Percentiles rank a stretch among this genome's conserved stretches.
These are phyloP conservation scores for Phlegmacium glaucopus DNA, from an alignment of 768 basidiomycete genomes.

Conservation along the genomic window DNA sequence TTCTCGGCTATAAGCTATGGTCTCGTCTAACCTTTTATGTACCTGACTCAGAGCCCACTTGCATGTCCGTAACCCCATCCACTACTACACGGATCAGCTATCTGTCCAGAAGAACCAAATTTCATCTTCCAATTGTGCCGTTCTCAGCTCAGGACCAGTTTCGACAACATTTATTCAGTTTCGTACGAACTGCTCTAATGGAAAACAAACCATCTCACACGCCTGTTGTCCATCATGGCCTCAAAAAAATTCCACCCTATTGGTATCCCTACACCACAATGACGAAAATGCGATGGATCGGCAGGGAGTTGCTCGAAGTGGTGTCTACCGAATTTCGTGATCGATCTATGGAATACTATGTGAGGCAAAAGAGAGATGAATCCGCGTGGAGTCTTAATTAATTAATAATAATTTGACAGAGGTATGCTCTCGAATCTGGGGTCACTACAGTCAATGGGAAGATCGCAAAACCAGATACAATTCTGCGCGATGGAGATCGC, in stretches of 20 bases:
- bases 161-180: conserved; percentile 48
- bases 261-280: conserved; percentile 94
- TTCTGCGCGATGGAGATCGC: conserved; percentile 83
- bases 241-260: conserved; percentile 83
- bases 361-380: conserved; percentile 34
- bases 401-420: conserved; percentile 27
- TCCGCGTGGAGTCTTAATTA: too few species aligned
- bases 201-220: conserved; percentile 29
- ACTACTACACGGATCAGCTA: conserved; percentile 19
- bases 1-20: too few species aligned
- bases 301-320: conserved; percentile 84
- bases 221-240: conserved; percentile 32
- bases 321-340: conserved; percentile 94
- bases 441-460: conserved; percentile 96
- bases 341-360: conserved; percentile 94
- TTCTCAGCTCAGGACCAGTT: conserved; percentile 54
- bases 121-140: conserved; percentile 42
- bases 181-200: conserved; percentile 49
- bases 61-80: conserved; percentile 17
- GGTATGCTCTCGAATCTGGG: conserved; percentile 77
- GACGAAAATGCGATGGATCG: conserved; percentile 90
- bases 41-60: not conserved
- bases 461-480: conserved; percentile 71
- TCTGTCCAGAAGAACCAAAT: conserved; percentile 31
- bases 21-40: too few species aligned